A percentile compares a stretch with the other conserved stretches of the same genome.
These are phyloP conservation scores for Chlorella sp. DNA, from an alignment of 139 green algal species.

Conservation along the genomic window DNA sequence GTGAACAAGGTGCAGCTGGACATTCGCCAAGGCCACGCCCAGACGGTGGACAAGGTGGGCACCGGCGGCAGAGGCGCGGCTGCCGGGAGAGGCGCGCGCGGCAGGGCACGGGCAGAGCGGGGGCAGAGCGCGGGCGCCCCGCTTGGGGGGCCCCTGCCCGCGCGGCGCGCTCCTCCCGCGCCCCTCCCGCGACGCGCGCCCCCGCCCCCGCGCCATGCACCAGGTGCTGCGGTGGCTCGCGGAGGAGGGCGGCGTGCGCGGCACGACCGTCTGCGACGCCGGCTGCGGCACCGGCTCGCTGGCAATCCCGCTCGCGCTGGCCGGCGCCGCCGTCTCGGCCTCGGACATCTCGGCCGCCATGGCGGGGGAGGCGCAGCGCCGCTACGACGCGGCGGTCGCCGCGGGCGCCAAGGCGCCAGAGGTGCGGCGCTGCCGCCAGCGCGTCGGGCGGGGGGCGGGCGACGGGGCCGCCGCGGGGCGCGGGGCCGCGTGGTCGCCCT, in stretches of 20 bases:
- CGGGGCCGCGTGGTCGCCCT: too few relatives aligned
- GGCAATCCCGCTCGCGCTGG: constrained; percentile 80
- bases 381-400: constrained; percentile 53
- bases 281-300: constrained; percentile 94
- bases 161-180: too few relatives aligned
- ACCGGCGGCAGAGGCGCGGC: too few relatives aligned
- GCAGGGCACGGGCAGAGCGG: too few relatives aligned
- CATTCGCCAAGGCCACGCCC: constrained; percentile 90
- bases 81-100: too few relatives aligned
- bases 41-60: constrained; percentile 99
- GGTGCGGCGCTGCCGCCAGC: background rate
- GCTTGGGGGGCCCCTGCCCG: too few relatives aligned
- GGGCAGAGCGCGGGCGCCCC: too few relatives aligned
- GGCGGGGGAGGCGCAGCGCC: constrained; percentile 62
- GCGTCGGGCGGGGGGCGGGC: too few relatives aligned
- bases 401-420: constrained; percentile 37
- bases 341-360: constrained; percentile 93
- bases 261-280: constrained; percentile 82
- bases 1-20: constrained; percentile 95
- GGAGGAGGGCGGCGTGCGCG: constrained; percentile 80
- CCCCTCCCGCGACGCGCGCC: too few relatives aligned
- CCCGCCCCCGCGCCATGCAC: too few relatives aligned
- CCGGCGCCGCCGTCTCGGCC: constrained; percentile 80
- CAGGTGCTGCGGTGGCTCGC: too few relatives aligned
- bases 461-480: too few relatives aligned